Conservation (phyloP, 257 asterid genomes). For the Przewalskia tangutica region DNA sequence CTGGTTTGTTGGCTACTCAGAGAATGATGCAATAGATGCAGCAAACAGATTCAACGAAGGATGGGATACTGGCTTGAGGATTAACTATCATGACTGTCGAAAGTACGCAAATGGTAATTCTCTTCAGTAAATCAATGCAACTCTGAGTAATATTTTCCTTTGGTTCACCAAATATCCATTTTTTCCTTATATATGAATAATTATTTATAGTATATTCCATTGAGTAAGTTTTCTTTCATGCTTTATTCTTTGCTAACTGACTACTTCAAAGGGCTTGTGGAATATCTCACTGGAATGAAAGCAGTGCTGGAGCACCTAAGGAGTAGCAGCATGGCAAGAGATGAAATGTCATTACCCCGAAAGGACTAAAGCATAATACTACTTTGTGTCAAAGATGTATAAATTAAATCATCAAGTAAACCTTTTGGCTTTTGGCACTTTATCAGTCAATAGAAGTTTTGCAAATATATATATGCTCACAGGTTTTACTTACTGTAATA, state of each 20-base stretch:
- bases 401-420: background rate
- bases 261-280: slow-evolving; percentile 35
- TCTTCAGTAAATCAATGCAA: background rate
- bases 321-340: slow-evolving; percentile 2
- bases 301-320: slow-evolving; percentile 25
- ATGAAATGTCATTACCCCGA: background rate
- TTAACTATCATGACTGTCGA: slow-evolving; percentile 68
- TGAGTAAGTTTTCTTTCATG: background rate
- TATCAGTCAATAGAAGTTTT: background rate
- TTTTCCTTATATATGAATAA: background rate
- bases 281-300: slow-evolving; percentile 47
- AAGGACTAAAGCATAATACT: background rate
- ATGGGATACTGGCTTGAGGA: slow-evolving; percentile 52
- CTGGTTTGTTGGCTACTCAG: slow-evolving; percentile 60
- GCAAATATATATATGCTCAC: background rate
- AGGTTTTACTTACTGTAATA: background rate
- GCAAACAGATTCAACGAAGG: slow-evolving; percentile 36
- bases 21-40: slow-evolving; percentile 22
- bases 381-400: background rate
- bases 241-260: background rate
- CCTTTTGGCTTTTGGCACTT: background rate
- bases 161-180: background rate
- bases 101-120: slow-evolving; percentile 44
- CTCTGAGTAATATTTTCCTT: background rate
- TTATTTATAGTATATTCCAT: background rate